These are phyloP conservation scores for Jatropha multifida DNA, from an alignment of 441 rosid species.

Conservation along the genomic window DNA sequence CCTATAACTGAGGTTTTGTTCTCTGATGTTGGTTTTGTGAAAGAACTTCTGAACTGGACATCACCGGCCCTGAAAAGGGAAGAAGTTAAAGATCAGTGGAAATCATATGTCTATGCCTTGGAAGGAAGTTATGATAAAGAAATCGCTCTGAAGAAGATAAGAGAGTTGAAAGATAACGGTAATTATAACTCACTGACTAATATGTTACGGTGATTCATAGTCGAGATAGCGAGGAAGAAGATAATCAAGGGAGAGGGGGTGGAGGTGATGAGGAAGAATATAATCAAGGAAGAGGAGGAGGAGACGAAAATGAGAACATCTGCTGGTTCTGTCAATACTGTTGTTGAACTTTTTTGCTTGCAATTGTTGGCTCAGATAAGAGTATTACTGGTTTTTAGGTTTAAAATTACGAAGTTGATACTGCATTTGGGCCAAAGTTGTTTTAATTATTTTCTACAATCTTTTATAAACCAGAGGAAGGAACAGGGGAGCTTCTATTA, in stretches of 20 bases:
- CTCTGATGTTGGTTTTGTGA: constrained; percentile 56
- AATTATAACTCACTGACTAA: constrained; percentile 74
- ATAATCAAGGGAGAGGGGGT: constrained; percentile 43
- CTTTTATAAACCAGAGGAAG: too few species aligned
- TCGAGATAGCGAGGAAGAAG: constrained; percentile 41
- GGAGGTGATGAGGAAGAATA: constrained; percentile 27
- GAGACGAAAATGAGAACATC: background rate
- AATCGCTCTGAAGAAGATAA: constrained; percentile 57
- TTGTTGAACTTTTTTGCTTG: constrained; percentile 34
- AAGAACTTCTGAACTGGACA: constrained; percentile 76
- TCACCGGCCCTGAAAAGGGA: constrained; percentile 63
- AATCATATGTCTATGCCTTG: constrained; percentile 79
- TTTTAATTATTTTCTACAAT: too few species aligned
- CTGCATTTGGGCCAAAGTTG: too few species aligned
- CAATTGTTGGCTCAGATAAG: too few species aligned
- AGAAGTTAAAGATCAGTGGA: constrained; percentile 84
- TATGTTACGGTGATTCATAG: constrained; percentile 86
- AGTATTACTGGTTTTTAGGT: too few species aligned
- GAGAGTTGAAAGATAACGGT: constrained; percentile 46
- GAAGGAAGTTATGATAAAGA: constrained; percentile 67
- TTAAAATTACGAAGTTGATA: too few species aligned
- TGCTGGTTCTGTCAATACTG: constrained; percentile 77
- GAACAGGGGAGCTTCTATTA: background rate
- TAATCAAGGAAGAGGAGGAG: constrained; percentile 45
- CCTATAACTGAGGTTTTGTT: constrained; percentile 72